Conservation (phyloP, 2,329 filamentous ascomycete species). For the Aspergillus carbonarius region DNA sequence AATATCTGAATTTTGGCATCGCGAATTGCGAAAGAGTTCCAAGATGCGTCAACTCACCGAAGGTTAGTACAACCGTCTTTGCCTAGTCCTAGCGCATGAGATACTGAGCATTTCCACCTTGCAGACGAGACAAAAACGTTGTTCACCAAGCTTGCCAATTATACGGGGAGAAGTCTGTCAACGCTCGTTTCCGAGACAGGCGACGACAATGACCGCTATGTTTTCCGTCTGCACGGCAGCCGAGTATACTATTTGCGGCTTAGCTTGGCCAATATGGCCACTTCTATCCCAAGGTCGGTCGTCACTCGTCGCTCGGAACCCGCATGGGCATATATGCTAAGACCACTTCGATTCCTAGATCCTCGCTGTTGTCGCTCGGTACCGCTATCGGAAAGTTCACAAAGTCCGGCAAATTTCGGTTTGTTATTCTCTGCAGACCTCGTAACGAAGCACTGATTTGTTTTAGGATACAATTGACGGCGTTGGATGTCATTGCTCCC, state of each 20-base stretch:
- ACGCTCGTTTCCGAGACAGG: slow-evolving; percentile 66
- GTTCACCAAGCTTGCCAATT: slow-evolving; percentile 90
- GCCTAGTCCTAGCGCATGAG: neutral
- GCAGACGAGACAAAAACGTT: slow-evolving; percentile 61
- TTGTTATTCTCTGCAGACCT: too few relatives aligned
- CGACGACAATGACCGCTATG: slow-evolving; percentile 71
- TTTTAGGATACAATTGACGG: slow-evolving; percentile 72
- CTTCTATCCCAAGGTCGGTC: slow-evolving; percentile 80
- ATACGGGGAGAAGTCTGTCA: slow-evolving; percentile 79
- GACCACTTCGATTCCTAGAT: neutral
- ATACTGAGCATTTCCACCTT: neutral
- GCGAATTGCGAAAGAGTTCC: neutral
- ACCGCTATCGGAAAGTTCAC: slow-evolving; percentile 1
- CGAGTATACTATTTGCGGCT: slow-evolving; percentile 91
- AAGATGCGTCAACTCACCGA: slow-evolving; percentile 78
- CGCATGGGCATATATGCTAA: slow-evolving; percentile 1
- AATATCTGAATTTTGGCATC: neutral
- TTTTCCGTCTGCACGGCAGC: slow-evolving; percentile 79
- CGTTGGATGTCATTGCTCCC: slow-evolving; percentile 81
- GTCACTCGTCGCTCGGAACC: slow-evolving; percentile 60
- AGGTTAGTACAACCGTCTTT: neutral
- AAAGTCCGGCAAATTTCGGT: neutral
- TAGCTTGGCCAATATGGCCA: slow-evolving; percentile 86
- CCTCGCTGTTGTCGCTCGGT: slow-evolving; percentile 53
- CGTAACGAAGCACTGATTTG: too few relatives aligned